Conservation (phyloP, 176 grass and related monocot genomes). For the Chrysopogon serrulatus region DNA sequence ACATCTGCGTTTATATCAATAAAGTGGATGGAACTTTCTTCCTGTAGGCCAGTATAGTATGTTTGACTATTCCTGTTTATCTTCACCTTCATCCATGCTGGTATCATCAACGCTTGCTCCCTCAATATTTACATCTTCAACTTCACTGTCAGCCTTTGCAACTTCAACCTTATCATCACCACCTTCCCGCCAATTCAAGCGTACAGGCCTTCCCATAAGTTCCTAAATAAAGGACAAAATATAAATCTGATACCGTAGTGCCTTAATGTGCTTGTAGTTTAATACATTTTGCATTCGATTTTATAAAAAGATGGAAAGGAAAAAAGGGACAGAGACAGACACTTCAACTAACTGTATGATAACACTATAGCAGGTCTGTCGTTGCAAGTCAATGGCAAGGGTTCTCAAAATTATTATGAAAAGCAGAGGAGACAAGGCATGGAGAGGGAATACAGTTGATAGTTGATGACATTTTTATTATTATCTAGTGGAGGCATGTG, state of each 20-base stretch:
- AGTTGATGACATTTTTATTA: not conserved
- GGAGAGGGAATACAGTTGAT: not conserved
- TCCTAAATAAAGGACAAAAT: constrained; percentile 51
- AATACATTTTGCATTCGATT: not conserved
- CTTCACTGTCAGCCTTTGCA: constrained; percentile 27
- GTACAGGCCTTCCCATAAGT: constrained; percentile 75
- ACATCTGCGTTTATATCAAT: constrained; percentile 5
- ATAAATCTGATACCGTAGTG: not conserved
- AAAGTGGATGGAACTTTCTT: not conserved
- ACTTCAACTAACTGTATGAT: not conserved
- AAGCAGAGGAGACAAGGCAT: constrained; percentile 2
- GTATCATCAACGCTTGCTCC: constrained; percentile 21
- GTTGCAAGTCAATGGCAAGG: not conserved
- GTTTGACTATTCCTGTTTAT: constrained; percentile 27
- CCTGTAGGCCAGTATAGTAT: not conserved
- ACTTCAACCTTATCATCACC: constrained; percentile 39
- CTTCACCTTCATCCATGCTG: constrained; percentile 17
- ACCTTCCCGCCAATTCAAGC: constrained; percentile 45
- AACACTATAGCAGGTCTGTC: not conserved
- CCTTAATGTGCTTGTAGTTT: not conserved
- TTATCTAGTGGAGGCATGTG: not conserved
- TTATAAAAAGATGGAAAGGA: not conserved
- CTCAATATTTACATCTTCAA: constrained; percentile 35
- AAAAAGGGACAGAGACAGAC: not conserved
- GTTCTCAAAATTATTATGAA: not conserved